Evolutionary conservation across 2,329 filamentous ascomycete genomes (phyloP).

Genomic region (Aspergillus fructus): DNA sequence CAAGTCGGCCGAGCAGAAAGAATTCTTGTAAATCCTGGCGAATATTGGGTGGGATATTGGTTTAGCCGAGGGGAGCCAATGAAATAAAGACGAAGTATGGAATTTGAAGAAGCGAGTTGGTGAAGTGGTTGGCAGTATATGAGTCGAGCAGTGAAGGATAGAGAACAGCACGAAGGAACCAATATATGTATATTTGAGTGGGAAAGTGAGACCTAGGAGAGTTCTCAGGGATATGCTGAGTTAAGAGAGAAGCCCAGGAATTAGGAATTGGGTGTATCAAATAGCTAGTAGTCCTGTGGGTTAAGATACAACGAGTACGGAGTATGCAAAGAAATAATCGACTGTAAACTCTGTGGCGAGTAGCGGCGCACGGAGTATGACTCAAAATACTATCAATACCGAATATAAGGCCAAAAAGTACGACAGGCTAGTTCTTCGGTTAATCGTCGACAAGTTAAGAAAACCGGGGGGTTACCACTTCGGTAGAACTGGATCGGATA

Average conservation of each 20-base stretch:
- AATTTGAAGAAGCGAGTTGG: background rate
- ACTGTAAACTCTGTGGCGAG: conserved; percentile 12
- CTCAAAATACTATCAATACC: background rate
- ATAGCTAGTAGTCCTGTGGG: conserved; percentile 13
- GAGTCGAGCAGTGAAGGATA: background rate
- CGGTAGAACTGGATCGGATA: background rate
- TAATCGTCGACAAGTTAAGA: background rate
- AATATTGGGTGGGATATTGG: background rate
- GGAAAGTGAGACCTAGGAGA: background rate
- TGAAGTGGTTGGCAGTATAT: background rate
- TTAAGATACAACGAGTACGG: conserved; percentile 17
- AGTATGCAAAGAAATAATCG: conserved; percentile 13
- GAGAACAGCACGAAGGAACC: background rate
- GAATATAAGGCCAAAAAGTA: background rate
- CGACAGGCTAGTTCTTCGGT: background rate
- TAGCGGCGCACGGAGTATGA: conserved; percentile 10
- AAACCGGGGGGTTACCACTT: background rate
- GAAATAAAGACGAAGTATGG: background rate
- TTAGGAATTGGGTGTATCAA: conserved; percentile 14
- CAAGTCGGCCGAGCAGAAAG: background rate
- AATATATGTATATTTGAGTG: background rate
- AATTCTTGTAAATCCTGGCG: background rate
- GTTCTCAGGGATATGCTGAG: background rate
- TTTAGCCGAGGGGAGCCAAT: background rate
- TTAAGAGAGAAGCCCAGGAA: background rate